phyloP scores from a whole-genome alignment of 2,329 filamentous ascomycete genomes.

The Lasiodiplodia citricola region DNA sequence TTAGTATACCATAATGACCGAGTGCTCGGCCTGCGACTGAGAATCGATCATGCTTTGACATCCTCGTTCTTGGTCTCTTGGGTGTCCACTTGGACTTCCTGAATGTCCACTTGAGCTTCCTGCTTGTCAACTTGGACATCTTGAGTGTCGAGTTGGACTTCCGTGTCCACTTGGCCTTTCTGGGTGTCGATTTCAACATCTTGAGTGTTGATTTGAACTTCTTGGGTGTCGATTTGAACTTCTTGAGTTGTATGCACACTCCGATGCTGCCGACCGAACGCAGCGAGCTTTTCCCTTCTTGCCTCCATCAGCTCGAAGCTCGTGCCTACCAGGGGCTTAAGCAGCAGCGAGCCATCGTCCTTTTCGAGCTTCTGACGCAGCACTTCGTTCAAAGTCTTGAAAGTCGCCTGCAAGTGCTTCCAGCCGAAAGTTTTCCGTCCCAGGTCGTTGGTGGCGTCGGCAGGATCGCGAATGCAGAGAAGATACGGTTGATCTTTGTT shows the following conservation, averaged over 20 bases:
- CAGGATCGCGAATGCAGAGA: conserved; percentile 65
- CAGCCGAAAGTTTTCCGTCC: conserved; percentile 56
- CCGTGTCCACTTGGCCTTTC: background rate
- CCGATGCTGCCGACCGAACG: background rate
- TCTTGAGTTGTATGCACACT: background rate
- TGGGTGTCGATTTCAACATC: background rate
- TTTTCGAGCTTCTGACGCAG: conserved; percentile 1
- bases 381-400: conserved; percentile 8
- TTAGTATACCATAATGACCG: background rate
- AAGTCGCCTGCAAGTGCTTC: conserved; percentile 54
- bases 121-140: background rate
- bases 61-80: background rate
- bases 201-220: background rate
- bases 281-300: conserved; percentile 10
- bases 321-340: conserved; percentile 8
- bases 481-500: conserved; percentile 42
- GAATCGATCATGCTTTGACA: background rate
- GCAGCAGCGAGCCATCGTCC: background rate
- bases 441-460: conserved; percentile 62
- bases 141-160: background rate
- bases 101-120: background rate
- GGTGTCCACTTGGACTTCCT: background rate
- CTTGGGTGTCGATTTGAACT: background rate
- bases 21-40: background rate
- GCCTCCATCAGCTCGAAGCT: conserved; percentile 6